A percentile compares a stretch with the other conserved stretches of the same genome.
phyloP scores from a whole-genome alignment of 352 stramenopile species.

The Phytophthora hibernalis region DNA sequence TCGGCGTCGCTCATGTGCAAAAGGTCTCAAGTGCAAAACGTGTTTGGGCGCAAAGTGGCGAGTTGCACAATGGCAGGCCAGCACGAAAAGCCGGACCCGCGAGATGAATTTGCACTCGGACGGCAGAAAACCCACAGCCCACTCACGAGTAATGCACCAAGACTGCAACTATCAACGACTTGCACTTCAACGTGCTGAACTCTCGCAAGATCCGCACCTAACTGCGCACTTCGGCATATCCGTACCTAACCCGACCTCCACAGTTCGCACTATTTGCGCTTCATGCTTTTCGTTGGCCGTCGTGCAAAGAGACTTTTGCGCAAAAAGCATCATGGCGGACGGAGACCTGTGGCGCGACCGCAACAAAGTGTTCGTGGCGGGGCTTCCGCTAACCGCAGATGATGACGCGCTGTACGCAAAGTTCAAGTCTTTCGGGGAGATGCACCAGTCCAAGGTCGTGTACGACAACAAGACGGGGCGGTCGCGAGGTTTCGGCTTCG shows the following conservation, averaged over 20 bases:
- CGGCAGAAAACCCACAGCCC: constrained; percentile 9
- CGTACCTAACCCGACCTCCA: background rate
- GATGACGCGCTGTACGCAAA: constrained; percentile 76
- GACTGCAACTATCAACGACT: background rate
- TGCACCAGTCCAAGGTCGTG: constrained; percentile 90
- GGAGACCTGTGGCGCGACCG: constrained; percentile 84
- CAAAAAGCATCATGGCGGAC: constrained; percentile 50
- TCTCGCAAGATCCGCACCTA: constrained; percentile 35
- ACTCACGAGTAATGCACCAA: background rate
- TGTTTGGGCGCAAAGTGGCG: background rate
- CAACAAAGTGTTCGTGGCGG: constrained; percentile 90
- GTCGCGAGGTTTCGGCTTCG: constrained; percentile 83
- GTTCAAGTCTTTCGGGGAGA: constrained; percentile 79
- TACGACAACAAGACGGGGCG: constrained; percentile 70
- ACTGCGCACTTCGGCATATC: constrained; percentile 5
- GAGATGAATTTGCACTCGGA: constrained; percentile 36
- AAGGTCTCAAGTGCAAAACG: background rate
- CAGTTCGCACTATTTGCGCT: constrained; percentile 3
- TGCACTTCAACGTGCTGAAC: constrained; percentile 31
- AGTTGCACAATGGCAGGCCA: constrained; percentile 22
- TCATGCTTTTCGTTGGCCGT: constrained; percentile 29
- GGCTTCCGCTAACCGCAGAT: constrained; percentile 65
- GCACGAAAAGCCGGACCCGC: constrained; percentile 15
- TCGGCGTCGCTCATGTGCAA: constrained; percentile 76
- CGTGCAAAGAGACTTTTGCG: background rate